These are phyloP conservation scores for Anastatica hierochuntica DNA, from an alignment of 345 rosid genomes.

Conservation along the genomic window DNA sequence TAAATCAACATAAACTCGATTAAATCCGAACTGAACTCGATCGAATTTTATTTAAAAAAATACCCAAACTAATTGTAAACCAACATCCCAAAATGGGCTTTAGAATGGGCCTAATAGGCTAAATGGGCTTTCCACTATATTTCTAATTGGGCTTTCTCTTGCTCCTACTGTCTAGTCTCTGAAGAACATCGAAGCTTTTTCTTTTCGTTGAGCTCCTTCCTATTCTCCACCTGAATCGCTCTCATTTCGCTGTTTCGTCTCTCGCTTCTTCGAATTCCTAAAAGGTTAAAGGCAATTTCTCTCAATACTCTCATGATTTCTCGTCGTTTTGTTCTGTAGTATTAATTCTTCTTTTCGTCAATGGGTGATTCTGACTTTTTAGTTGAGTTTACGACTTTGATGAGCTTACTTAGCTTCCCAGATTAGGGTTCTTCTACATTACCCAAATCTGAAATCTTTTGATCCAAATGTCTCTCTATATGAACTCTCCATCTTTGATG, in stretches of 20 bases:
- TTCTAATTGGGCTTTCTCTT: neutral
- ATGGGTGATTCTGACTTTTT: neutral
- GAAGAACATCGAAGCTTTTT: neutral
- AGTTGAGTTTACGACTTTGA: too few relatives aligned
- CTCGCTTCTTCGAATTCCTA: too few relatives aligned
- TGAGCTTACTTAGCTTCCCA: neutral
- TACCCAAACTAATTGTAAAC: too few relatives aligned
- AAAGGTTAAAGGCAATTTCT: slow-evolving; percentile 21
- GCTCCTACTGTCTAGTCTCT: neutral
- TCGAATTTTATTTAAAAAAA: too few relatives aligned
- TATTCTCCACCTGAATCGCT: slow-evolving; percentile 17
- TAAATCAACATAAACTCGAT: slow-evolving; percentile 6
- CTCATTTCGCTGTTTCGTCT: neutral
- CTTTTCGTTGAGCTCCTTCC: slow-evolving; percentile 10
- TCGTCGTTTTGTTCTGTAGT: neutral
- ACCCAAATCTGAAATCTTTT: neutral
- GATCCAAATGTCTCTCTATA: too few relatives aligned
- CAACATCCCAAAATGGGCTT: too few relatives aligned
- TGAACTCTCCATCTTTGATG: too few relatives aligned
- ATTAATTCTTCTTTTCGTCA: neutral
- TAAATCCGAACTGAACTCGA: too few relatives aligned
- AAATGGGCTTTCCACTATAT: too few relatives aligned
- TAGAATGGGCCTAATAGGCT: too few relatives aligned
- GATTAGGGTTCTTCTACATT: slow-evolving; percentile 21
- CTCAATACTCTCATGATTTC: neutral